Base-by-base conservation (phyloP, 2,329 filamentous ascomycete species). In the Stagonosporopsis tanaceti region DNA sequence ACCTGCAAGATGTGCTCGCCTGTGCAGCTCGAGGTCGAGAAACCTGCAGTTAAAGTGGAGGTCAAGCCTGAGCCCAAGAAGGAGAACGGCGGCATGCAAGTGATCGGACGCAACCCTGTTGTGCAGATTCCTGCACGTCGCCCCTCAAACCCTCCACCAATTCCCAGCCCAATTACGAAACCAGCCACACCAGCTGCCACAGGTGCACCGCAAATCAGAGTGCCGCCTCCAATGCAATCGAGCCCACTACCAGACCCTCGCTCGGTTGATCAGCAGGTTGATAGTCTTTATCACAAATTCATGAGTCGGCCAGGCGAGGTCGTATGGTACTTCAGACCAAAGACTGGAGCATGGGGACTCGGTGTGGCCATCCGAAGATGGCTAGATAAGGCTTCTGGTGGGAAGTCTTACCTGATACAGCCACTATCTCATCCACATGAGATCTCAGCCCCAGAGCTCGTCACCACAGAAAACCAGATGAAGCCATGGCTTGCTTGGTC, bases 401-500 rank as follows among this genome's bases (percentile, higher is more conserved):
- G 64, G 17, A 68, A 71, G 11, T 60, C 66, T 14, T 83, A 83
- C 62, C 64, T 80, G 4, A 68, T 84, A 6, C 81, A 84, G 60
- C 81, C 82, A 5, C 78, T 81, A 9, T 85, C 76, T 42, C 81
- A 78, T 68, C 81, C 81, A 8, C 70, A 71, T 40, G 65, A 74
- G 8, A 65, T 78, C 22, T 75, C 76, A 11, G 64, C 71, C 25
- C 66, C 75, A 4, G 76, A 81, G 41, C 74, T 80, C 11, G 79
- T 83, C 22, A 75, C 77, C 1, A 67, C 78, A 11, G 77, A 84
- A 50, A 66, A 70, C 4, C 69, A 77, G 12, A 74, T 86, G 35
- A 79, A 84, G 35, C 84, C 84, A 0, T 87, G 84, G 84, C 77
- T 86, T 27, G 83, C 84, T 1, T 86, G 84, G 84, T 84, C 80